Evolutionary conservation across 2,329 filamentous ascomycete species (phyloP), one percentile per base, ranked within the genome.

Genomic region (Endoconidiophora polonica): DNA sequence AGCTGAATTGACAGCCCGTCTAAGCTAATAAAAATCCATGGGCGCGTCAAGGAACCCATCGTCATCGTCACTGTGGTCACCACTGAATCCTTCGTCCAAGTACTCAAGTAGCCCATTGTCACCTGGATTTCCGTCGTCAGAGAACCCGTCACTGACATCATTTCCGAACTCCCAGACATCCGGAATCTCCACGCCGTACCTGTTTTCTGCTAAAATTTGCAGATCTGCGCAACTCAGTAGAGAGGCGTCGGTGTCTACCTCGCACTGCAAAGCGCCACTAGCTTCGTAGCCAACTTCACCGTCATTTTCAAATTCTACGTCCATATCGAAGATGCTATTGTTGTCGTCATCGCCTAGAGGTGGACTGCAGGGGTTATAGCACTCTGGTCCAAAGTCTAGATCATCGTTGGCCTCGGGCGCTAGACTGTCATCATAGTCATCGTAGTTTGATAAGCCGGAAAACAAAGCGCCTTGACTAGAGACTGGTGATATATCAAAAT

Each of bases 291-390:
- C 37, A 33, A 49, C 36, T 18, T 44, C 40, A 9, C 42, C 46
- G 9, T 49, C 51, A 22, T 46, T 39, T 6, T 52, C 50, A 26
- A 52, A 48, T 20, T 52, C 44, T 12, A 39, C 37, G 33, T 9
- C 42, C 20, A 48, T 46, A 20, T 48, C 49, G 20, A 47, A 46
- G 39, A 44, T 52, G 16, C 46, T 5, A 40, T 52, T 44, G 24
- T 39, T 29, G 24, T 36, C 44, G 6, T 16, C 44, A 26, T 47
- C 49, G 29, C 45, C 5, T n/a, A 16, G 14, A 14, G 3, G 22
- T 7, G 7, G 20, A 37, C n/a, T 23, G 26, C 7, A 33, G 5
- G 26, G 26, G n/a, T 10, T 38, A 37, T 38, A 46, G 3, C n/a
- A 10, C 14, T 39, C 44, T 9, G 26, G 26, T 10, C 44, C 46